phyloP scores from a whole-genome alignment of 2,329 filamentous ascomycete species.

The Talaromyces atroroseus region DNA sequence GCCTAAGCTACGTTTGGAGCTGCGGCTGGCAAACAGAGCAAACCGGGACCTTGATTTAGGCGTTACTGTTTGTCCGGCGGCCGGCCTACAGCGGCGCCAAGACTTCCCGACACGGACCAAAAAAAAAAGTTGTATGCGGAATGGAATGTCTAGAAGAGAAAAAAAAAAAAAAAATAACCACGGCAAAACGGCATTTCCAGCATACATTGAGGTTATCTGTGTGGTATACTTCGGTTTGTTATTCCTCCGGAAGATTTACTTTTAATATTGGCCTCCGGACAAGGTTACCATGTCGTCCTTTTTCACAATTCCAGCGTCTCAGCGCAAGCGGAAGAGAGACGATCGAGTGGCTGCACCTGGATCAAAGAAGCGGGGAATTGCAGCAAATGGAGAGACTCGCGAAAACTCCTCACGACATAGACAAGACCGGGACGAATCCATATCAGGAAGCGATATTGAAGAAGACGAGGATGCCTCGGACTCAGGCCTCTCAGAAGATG shows the following conservation, averaged over 20 bases:
- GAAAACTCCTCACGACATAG: conserved; percentile 37
- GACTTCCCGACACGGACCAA: conserved; percentile 24
- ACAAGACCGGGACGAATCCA: conserved; percentile 65
- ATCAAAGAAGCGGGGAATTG: conserved; percentile 42
- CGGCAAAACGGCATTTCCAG: background rate
- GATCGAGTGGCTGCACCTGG: conserved; percentile 38
- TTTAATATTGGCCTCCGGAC: background rate
- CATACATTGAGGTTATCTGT: background rate
- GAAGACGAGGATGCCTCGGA: conserved; percentile 59
- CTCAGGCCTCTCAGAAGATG: conserved; percentile 42
- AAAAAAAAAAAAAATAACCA: conserved; percentile 12
- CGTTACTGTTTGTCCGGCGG: conserved; percentile 15
- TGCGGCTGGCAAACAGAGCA: conserved; percentile 20
- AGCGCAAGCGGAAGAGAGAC: conserved; percentile 83
- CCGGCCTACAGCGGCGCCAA: conserved; percentile 13
- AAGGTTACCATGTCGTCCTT: conserved; percentile 73
- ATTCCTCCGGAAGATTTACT: background rate
- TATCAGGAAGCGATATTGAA: conserved; percentile 67
- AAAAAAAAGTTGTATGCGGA: conserved; percentile 31
- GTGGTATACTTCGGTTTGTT: background rate
- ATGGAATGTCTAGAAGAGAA: conserved; percentile 2
- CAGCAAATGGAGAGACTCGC: conserved; percentile 25
- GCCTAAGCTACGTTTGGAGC: conserved; percentile 29
- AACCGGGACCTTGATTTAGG: conserved; percentile 28
- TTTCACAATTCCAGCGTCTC: conserved; percentile 80